Conservation (phyloP, 2,329 filamentous ascomycete species). For the Ophidiomyces ophidiicola region DNA sequence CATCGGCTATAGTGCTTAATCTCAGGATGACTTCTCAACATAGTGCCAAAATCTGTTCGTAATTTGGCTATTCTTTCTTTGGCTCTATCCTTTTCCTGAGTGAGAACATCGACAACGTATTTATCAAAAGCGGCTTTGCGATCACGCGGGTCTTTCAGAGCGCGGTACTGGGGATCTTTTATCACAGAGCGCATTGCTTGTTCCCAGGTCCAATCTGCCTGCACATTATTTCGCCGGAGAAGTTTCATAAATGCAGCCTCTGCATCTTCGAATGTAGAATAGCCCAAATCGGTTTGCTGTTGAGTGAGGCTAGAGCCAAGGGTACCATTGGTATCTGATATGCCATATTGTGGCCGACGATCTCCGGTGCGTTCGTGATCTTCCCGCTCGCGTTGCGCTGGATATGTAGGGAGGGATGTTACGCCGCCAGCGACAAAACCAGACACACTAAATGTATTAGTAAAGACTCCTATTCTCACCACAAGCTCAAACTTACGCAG, state of each 20-base stretch:
- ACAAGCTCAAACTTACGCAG: constrained; percentile 39
- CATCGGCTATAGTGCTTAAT: constrained; percentile 95
- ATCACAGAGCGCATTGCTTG: constrained; percentile 75
- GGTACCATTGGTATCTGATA: constrained; percentile 32
- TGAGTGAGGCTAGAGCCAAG: constrained; percentile 27
- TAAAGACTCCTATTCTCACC: constrained; percentile 22
- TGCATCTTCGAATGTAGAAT: constrained; percentile 69
- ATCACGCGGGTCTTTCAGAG: constrained; percentile 84
- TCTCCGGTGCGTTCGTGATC: constrained; percentile 38
- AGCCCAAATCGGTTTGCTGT: constrained; percentile 57
- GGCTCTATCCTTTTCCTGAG: constrained; percentile 87
- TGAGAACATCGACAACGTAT: constrained; percentile 77
- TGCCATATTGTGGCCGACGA: constrained; percentile 36
- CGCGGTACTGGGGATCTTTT: constrained; percentile 83
- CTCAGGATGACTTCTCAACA: constrained; percentile 92
- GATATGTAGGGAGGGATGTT: constrained; percentile 28
- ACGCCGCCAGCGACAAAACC: constrained; percentile 50
- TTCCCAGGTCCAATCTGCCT: constrained; percentile 87
- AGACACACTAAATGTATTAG: constrained; percentile 27
- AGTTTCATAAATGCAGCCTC: constrained; percentile 89
- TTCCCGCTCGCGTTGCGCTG: constrained; percentile 36
- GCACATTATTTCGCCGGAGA: constrained; percentile 69
- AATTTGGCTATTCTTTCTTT: constrained; percentile 88
- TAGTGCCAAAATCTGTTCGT: constrained; percentile 83
- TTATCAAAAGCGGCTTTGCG: constrained; percentile 87